phyloP scores from a whole-genome alignment of 2,329 filamentous ascomycete species.

The Phyllosticta citriasiana region DNA sequence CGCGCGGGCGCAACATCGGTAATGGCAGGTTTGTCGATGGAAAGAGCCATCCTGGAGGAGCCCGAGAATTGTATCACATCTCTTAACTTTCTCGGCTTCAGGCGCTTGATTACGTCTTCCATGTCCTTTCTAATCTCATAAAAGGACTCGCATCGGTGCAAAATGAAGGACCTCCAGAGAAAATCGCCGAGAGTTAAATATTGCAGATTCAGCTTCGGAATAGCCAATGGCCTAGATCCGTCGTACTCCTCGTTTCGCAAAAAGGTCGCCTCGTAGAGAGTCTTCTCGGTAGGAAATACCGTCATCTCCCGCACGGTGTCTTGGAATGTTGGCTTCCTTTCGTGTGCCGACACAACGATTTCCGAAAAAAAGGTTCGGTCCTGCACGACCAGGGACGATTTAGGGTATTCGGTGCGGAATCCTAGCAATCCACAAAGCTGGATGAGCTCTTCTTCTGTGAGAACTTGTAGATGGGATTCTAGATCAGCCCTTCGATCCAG shows the following conservation, averaged over 20 bases:
- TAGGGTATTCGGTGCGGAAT: constrained; percentile 75
- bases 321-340: constrained; percentile 72
- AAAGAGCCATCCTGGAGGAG: constrained; percentile 83
- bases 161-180: constrained; percentile 83
- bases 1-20: constrained; percentile 74
- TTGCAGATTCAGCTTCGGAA: constrained; percentile 91
- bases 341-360: constrained; percentile 62
- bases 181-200: constrained; percentile 94
- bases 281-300: constrained; percentile 73
- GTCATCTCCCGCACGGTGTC: constrained; percentile 61
- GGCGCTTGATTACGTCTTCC: constrained; percentile 66
- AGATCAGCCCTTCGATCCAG: constrained; percentile 75
- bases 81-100: constrained; percentile 50
- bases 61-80: constrained; percentile 59
- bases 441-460: constrained; percentile 66
- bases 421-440: constrained; percentile 60
- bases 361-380: constrained; percentile 60
- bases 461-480: constrained; percentile 58
- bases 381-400: constrained; percentile 52
- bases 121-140: constrained; percentile 90
- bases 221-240: constrained; percentile 73
- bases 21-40: constrained; percentile 76
- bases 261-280: constrained; percentile 69
- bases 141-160: constrained; percentile 86
- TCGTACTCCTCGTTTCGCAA: constrained; percentile 79